Conservation (phyloP, 495 filamentous ascomycete species). For the Lepidopterella palustris region DNA sequence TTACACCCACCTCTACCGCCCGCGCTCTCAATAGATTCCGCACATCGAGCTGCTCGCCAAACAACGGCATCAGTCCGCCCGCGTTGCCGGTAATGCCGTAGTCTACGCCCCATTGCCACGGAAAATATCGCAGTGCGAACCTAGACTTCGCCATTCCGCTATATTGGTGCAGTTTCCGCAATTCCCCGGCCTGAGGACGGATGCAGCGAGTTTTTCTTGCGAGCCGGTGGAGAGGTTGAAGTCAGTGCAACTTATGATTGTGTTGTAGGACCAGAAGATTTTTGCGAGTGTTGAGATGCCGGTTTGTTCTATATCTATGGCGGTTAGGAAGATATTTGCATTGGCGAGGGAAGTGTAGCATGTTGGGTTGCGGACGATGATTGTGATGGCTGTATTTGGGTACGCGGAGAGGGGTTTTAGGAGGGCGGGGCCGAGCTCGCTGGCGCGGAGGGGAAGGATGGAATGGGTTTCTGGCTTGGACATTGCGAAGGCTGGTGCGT, state of each 20-base stretch:
- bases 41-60: constrained; percentile 57
- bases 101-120: constrained; percentile 64
- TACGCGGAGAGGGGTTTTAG: constrained; percentile 43
- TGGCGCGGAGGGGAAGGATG: constrained; percentile 56
- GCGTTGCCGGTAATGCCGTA: constrained; percentile 54
- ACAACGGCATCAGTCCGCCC: constrained; percentile 47
- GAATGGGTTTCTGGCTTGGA: not conserved
- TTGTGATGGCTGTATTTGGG: constrained; percentile 35
- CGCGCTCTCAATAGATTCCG: constrained; percentile 47
- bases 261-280: constrained; percentile 45
- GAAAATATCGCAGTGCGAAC: constrained; percentile 44
- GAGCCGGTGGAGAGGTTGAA: constrained; percentile 47
- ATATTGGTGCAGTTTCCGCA: no score
- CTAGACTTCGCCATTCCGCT: no score
- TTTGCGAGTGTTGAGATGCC: constrained; percentile 37
- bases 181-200: constrained; percentile 43
- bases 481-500: not conserved
- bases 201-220: constrained; percentile 45
- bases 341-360: constrained; percentile 32
- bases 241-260: constrained; percentile 50
- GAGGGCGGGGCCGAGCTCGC: constrained; percentile 54
- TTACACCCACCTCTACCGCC: constrained; percentile 29
- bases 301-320: constrained; percentile 44
- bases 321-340: constrained; percentile 38
- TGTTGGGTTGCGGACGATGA: constrained; percentile 46